Evolutionary conservation across 768 basidiomycete species (phyloP), one percentile per base, ranked within the genome.

Genomic region (Macrolepiota albuminosa): DNA sequence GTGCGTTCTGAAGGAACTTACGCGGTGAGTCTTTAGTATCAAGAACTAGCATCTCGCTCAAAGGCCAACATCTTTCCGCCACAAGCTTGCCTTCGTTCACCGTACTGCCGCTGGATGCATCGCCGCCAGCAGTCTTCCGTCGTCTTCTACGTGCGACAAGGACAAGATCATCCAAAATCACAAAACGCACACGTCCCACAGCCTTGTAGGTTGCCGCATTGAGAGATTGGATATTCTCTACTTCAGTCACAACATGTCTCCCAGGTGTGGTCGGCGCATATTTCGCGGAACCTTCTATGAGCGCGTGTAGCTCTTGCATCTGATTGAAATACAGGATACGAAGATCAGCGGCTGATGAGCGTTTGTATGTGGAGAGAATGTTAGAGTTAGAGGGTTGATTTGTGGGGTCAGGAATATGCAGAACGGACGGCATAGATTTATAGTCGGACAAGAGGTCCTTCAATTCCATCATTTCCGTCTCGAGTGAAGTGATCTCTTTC

Each of bases 381-480:
- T 70, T 72, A 21, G 74, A 75, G 46, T 70, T 72, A 18, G 74
- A 75, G 34, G 87, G 81, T 34, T 80, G 80, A 21, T 84, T 86
- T 42, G 86, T 84, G 16, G 86, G 87, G 68, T 90, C 93, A 54
- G 93, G 91, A 59, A 98, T 89, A 64, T 95, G 93, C 18, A 99
- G 80, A 21, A 93, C 81, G 7, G 94, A 92, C 0, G 97, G 96
- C 84, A 98, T 94, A 57, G 86, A 86, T 72, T 95, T 95, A 89
- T 95, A 98, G 69, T 99, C 97, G 13, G 91, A 87, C 4, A 98
- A 80, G 6, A 90, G 83, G 57, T 95, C 93, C 72, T 97, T 98
- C 71, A 99, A 84, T 68, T 98, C 95, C 34, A 98, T 82, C 89
- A 98, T 92, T 72, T 98, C 95, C 68, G 95, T 95, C 77, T 99